Evolutionary conservation across 192 early-diverging fungal species (phyloP).

Genomic region (Gamsiella multidivaricata): DNA sequence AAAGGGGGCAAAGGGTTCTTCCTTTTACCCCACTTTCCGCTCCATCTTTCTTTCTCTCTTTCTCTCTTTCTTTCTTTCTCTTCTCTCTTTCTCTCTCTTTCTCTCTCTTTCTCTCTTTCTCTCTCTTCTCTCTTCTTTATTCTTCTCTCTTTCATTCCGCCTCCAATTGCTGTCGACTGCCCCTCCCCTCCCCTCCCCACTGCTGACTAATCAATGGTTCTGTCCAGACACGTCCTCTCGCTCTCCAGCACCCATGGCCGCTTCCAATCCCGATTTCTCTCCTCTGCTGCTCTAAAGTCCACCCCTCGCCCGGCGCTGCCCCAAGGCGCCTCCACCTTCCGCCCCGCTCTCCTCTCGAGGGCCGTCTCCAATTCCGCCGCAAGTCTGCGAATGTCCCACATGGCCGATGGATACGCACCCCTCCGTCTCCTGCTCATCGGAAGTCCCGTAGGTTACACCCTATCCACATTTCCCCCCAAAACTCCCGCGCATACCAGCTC

Average conservation of each 20-base stretch:
- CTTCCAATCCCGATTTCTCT: background rate
- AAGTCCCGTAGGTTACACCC: slow-evolving; percentile 71
- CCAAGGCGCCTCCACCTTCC: background rate
- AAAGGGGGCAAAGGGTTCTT: too few relatives aligned
- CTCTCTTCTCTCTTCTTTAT: background rate
- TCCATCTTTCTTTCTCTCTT: background rate
- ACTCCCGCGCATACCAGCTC: background rate
- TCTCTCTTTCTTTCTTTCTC: background rate
- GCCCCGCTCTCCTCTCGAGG: background rate
- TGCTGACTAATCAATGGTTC: slow-evolving; percentile 19
- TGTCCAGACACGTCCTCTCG: slow-evolving; percentile 11
- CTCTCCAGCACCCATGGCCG: slow-evolving; percentile 10
- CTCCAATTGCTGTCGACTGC: background rate
- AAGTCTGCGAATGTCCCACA: slow-evolving; percentile 31
- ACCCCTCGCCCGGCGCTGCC: background rate
- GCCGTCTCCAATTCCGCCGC: slow-evolving; percentile 23
- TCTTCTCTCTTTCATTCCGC: background rate
- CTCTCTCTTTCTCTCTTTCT: too few relatives aligned
- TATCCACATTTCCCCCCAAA: background rate
- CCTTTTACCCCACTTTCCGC: background rate
- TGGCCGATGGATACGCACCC: slow-evolving; percentile 52
- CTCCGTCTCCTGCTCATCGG: slow-evolving; percentile 78
- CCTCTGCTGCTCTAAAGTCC: background rate
- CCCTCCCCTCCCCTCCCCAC: background rate
- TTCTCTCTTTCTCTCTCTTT: background rate